These are phyloP conservation scores for Corynascus novoguineensis DNA, from an alignment of 495 filamentous ascomycete species.

Conservation along the genomic window DNA sequence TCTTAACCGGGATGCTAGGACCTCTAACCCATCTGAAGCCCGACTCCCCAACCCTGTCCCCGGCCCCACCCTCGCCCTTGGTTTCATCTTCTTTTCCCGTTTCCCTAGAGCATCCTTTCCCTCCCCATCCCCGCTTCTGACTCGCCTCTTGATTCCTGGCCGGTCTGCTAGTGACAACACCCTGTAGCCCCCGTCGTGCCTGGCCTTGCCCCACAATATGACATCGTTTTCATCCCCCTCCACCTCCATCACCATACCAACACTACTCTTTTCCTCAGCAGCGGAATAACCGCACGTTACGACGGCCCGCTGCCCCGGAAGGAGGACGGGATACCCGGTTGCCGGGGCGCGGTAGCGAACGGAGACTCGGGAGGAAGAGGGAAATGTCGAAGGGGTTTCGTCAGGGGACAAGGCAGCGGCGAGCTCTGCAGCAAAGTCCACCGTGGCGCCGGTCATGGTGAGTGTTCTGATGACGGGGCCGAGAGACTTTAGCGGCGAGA, in stretches of 20 bases:
- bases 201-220: no score
- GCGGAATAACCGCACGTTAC: neutral
- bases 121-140: neutral
- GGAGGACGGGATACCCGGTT: neutral
- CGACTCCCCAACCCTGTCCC: neutral
- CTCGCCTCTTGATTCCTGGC: no score
- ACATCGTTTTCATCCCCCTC: neutral
- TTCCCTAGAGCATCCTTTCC: neutral
- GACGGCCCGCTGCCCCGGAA: neutral
- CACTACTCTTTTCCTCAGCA: neutral
- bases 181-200: no score
- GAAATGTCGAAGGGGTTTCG: no score
- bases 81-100: no score
- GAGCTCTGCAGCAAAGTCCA: slow-evolving; percentile 13
- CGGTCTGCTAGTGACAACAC: no score
- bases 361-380: no score
- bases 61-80: no score
- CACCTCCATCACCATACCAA: neutral
- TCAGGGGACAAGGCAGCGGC: no score
- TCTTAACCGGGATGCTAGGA: no score
- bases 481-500: slow-evolving; percentile 23
- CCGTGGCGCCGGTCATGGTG: slow-evolving; percentile 23
- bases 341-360: no score
- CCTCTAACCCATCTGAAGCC: neutral
- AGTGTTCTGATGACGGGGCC: slow-evolving; percentile 17